These are phyloP conservation scores for Niebla homalea DNA, from an alignment of 495 filamentous ascomycete genomes.

Conservation along the genomic window DNA sequence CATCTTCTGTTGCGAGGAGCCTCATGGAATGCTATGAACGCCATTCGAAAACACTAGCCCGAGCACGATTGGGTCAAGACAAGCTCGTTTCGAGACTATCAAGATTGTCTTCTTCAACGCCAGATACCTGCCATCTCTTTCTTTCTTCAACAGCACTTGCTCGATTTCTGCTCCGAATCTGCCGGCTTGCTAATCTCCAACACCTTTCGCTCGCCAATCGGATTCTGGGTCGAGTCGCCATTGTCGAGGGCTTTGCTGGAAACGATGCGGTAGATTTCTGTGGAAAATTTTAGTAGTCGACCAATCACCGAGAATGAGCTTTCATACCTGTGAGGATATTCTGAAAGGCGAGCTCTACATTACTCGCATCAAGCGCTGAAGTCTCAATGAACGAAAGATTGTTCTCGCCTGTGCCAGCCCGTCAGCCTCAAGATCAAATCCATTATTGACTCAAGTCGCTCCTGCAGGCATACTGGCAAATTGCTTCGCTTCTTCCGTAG, in stretches of 20 bases:
- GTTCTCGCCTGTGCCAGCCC: constrained; percentile 59
- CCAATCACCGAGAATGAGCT: neutral
- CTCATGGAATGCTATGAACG: too few species aligned
- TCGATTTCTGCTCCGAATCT: constrained; percentile 63
- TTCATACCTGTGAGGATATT: constrained; percentile 90
- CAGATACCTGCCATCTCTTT: constrained; percentile 18
- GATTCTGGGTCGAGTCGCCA: constrained; percentile 61
- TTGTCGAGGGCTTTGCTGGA: constrained; percentile 91
- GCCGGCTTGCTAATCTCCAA: constrained; percentile 73
- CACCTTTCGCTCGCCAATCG: constrained; percentile 55
- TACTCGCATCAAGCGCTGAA: constrained; percentile 95
- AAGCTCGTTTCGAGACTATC: too few species aligned
- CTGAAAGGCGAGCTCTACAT: constrained; percentile 98
- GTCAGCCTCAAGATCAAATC: constrained; percentile 12
- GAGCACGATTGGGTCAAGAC: too few species aligned
- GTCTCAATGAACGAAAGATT: constrained; percentile 98
- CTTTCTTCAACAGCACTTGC: constrained; percentile 67
- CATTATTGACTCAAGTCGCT: neutral
- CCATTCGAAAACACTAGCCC: too few species aligned
- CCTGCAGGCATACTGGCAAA: constrained; percentile 70
- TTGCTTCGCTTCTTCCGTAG: constrained; percentile 94
- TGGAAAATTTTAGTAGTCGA: neutral
- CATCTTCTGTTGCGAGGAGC: too few species aligned
- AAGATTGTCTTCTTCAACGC: neutral
- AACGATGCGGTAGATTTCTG: constrained; percentile 99